phyloP scores from a whole-genome alignment of 148 eudicot species.

The Vaccinium macrocarpon region DNA sequence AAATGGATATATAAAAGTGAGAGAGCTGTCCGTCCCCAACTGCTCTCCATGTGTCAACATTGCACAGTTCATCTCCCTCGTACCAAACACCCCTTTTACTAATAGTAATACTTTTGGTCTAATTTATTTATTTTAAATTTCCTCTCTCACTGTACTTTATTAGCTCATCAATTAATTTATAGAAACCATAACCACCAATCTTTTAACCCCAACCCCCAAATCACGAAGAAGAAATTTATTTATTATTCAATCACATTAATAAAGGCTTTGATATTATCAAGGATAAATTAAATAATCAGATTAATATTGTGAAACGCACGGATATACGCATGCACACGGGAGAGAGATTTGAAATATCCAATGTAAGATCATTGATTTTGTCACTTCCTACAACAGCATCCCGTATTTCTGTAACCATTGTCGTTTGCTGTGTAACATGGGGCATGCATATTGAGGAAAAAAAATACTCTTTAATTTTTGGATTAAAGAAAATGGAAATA shows the following conservation, averaged over 20 bases:
- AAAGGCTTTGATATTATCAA: neutral
- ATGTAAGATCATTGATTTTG: neutral
- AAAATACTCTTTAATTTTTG: neutral
- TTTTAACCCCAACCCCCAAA: neutral
- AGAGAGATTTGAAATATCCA: neutral
- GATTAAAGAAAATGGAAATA: neutral
- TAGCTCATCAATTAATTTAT: neutral
- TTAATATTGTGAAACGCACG: neutral
- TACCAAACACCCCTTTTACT: neutral
- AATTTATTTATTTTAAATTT: neutral
- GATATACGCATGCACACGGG: neutral
- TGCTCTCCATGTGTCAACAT: constrained; percentile 9
- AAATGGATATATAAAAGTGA: neutral
- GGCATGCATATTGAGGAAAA: neutral
- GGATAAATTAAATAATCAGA: neutral
- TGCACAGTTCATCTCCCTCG: constrained; percentile 13
- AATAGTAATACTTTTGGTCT: neutral
- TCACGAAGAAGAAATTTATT: neutral
- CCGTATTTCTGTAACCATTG: neutral
- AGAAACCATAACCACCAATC: neutral
- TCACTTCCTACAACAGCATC: neutral
- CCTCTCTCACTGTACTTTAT: neutral
- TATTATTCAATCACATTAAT: neutral
- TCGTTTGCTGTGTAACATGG: neutral
- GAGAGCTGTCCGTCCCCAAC: constrained; percentile 8